Evolutionary conservation across 306 rosid genomes (phyloP), one percentile per base, ranked within the genome.

Genomic region (Aeschynomene evenia): DNA sequence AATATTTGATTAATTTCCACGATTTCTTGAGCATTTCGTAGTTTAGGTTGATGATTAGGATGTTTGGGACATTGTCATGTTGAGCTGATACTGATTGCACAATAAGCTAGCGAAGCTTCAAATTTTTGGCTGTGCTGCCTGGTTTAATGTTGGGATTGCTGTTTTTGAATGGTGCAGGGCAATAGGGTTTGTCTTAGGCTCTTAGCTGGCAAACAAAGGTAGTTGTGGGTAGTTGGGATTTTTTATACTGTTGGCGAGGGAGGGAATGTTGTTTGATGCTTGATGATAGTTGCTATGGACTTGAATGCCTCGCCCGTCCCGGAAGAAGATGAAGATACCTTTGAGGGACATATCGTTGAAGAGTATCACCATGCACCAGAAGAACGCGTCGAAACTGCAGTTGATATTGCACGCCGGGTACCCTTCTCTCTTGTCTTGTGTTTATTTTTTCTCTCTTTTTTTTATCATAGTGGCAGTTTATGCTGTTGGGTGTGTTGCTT

Each of bases 251-350:
- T 13, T 70, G 78, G 79, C 18, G 62, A 69, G 82, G 39, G 58
- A 70, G 81, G 37, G 54, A 79, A 88, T 89, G 88, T 80, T 74
- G 82, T 31, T 77, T 64, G 62, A 81, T 85, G 87, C 86, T 91
- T 93, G 84, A 86, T 86, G 95, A 84, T 87, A 74, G 93, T 71
- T 81, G 81, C 95, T 70, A 95, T 95, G 99, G 99, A 95, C 88
- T 91, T 95, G 79, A 95, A 95, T 83, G 99, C 96, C 72, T 94
- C 89, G 20, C 99, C 99, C 3, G 75, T 87, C 55, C 99, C 99
- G 0, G 99, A 95, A 72, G 99, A 95, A 36, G 99, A 95, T 36
- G 99, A 95, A 43, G 99, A 95, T 72, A 26, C 56, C 33, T 84
- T 79, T 78, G 97, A 82, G 39, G 85, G 85, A 77, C 91, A 83